phyloP scores from a whole-genome alignment of 176 grass and related monocot species.

The Oryza nivara region DNA sequence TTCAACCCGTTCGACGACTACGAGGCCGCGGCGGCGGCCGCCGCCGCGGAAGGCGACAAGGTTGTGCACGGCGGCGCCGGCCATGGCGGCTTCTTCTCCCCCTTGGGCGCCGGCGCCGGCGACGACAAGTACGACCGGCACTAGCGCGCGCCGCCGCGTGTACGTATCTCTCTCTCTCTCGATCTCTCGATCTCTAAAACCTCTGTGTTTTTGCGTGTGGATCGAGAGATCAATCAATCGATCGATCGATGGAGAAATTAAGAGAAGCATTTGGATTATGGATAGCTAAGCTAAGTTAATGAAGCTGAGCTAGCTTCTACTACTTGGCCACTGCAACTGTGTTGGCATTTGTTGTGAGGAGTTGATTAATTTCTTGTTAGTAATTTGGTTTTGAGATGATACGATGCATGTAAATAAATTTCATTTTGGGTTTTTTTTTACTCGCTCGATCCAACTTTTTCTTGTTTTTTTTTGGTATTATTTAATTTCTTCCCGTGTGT shows the following conservation, averaged over 20 bases:
- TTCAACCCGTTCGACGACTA: conserved; percentile 68
- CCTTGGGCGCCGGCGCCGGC: conserved; percentile 21
- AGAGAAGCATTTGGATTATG: not conserved
- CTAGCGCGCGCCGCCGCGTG: conserved; percentile 18
- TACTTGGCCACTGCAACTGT: conserved; percentile 42
- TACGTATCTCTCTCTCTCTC: not conserved
- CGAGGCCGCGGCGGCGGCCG: not conserved
- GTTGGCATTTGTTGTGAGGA: conserved; percentile 38
- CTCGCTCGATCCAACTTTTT: not conserved
- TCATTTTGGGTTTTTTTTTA: not conserved
- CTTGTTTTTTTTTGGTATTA: not conserved
- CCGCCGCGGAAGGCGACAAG: conserved; percentile 36
- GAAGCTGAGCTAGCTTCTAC: conserved; percentile 21
- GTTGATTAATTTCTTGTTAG: conserved; percentile 2
- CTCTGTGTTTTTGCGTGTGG: not conserved
- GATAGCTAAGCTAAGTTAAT: not conserved
- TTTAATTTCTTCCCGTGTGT: not conserved
- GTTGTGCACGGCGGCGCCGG: not conserved
- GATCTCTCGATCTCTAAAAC: not conserved
- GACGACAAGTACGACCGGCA: conserved; percentile 53
- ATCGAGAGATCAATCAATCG: not conserved
- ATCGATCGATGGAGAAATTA: conserved; percentile 5
- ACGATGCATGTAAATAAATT: conserved; percentile 40
- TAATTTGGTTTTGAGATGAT: conserved; percentile 22
- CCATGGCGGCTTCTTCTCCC: conserved; percentile 54